phyloP scores from a whole-genome alignment of 192 early-diverging fungal genomes.

The Mortierella alpina region DNA sequence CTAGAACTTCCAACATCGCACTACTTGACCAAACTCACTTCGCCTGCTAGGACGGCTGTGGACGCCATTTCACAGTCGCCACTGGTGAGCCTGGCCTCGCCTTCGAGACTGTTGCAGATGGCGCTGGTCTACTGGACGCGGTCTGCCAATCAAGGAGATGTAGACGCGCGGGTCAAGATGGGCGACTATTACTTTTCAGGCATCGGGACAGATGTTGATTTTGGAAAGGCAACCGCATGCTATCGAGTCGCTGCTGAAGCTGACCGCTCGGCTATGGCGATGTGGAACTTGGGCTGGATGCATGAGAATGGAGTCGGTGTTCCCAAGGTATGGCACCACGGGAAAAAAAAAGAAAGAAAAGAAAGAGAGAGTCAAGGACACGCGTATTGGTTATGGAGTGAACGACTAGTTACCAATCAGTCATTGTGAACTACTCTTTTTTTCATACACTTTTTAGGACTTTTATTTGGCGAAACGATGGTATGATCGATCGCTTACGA shows the following conservation, averaged over 20 bases:
- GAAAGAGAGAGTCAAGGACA: neutral
- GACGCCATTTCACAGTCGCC: constrained; percentile 29
- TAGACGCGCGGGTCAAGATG: constrained; percentile 90
- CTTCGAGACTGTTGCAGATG: constrained; percentile 59
- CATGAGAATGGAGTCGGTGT: constrained; percentile 94
- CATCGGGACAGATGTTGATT: constrained; percentile 73
- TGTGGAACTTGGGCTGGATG: constrained; percentile 98
- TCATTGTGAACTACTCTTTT: constrained; percentile 1
- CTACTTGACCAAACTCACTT: constrained; percentile 29
- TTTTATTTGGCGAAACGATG: constrained; percentile 92
- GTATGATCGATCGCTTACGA: constrained; percentile 85
- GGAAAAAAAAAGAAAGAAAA: neutral
- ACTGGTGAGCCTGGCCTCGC: constrained; percentile 29
- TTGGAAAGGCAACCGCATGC: constrained; percentile 80
- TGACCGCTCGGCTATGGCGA: constrained; percentile 82
- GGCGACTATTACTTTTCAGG: constrained; percentile 95
- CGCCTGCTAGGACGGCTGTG: constrained; percentile 18
- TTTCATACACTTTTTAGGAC: constrained; percentile 62
- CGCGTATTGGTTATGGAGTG: neutral
- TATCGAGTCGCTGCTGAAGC: constrained; percentile 87
- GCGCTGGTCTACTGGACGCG: constrained; percentile 93
- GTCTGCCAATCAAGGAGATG: constrained; percentile 92
- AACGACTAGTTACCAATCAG: neutral
- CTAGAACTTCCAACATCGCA: constrained; percentile 42
- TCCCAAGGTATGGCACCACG: constrained; percentile 61